Conservation (phyloP, 148 eudicot genomes). For the Pharnaceum exiguum region DNA sequence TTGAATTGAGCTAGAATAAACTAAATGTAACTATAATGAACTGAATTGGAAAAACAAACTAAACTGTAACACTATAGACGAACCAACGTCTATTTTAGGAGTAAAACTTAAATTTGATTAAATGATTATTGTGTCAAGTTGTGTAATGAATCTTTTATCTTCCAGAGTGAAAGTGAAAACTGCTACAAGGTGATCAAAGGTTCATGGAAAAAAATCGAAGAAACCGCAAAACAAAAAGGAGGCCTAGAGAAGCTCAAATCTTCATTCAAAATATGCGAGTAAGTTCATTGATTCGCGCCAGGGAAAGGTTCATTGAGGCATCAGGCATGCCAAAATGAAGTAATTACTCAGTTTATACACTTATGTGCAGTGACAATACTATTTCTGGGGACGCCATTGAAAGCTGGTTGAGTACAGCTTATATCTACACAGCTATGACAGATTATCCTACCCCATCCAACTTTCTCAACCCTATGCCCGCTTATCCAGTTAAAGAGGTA, state of each 20-base stretch:
- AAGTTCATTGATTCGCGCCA: conserved; percentile 9
- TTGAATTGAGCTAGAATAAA: too few species aligned
- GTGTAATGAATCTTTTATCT: not conserved
- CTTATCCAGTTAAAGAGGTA: conserved; percentile 77
- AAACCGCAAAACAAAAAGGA: conserved; percentile 39
- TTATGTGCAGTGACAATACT: conserved; percentile 18
- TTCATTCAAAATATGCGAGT: conserved; percentile 83
- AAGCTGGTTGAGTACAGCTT: conserved; percentile 56
- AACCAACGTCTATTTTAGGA: too few species aligned
- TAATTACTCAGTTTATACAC: not conserved
- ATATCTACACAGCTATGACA: conserved; percentile 60
- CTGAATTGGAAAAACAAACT: too few species aligned
- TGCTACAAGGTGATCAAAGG: conserved; percentile 79
- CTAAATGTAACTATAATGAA: too few species aligned
- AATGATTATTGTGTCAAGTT: not conserved
- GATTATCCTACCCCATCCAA: conserved; percentile 90
- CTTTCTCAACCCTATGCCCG: conserved; percentile 67
- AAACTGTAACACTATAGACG: too few species aligned
- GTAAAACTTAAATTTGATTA: too few species aligned
- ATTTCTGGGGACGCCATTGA: conserved; percentile 24
- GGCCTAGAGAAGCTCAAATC: conserved; percentile 60
- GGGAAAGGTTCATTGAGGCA: not conserved
- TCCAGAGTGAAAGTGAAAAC: conserved; percentile 67
- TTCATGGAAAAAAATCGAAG: conserved; percentile 74
- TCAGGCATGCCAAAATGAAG: not conserved